A percentile compares a stretch with the other conserved stretches of the same genome.
phyloP scores from a whole-genome alignment of 139 green algal genomes.

The Haematococcus sp. region DNA sequence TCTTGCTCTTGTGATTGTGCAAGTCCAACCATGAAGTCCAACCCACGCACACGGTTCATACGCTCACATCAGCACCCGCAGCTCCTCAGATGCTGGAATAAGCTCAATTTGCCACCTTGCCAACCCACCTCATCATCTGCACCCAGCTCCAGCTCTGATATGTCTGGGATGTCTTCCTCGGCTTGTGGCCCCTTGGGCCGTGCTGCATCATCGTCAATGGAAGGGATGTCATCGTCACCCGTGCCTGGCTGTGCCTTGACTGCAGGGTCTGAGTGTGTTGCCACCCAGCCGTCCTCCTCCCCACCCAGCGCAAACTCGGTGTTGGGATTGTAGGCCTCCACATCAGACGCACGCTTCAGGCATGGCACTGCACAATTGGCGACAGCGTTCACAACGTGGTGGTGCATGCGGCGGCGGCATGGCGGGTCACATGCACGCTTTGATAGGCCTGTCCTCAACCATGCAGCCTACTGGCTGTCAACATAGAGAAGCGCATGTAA shows the following conservation, averaged over 20 bases:
- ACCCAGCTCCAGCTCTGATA: conserved; percentile 67
- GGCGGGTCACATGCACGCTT: too few relatives aligned
- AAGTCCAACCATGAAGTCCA: too few relatives aligned
- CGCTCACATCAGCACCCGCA: too few relatives aligned
- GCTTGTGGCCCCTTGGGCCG: conserved; percentile 3
- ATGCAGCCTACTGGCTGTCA: too few relatives aligned
- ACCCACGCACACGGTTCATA: too few relatives aligned
- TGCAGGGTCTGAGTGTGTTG: conserved; percentile 43
- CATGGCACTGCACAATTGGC: conserved; percentile 69
- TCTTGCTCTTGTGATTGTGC: too few relatives aligned
- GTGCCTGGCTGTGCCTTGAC: conserved; percentile 4
- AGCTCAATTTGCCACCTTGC: neutral
- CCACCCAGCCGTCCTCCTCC: conserved; percentile 70
- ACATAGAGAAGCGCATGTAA: too few relatives aligned
- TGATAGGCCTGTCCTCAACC: neutral
- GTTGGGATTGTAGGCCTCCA: conserved; percentile 55
- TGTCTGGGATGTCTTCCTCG: conserved; percentile 77
- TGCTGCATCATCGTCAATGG: conserved; percentile 33
- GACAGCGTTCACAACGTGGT: too few relatives aligned
- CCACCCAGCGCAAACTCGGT: conserved; percentile 51
- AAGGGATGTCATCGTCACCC: conserved; percentile 41
- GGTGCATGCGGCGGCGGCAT: too few relatives aligned
- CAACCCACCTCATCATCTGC: conserved; percentile 58
- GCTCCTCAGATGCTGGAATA: too few relatives aligned
- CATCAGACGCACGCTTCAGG: conserved; percentile 62